phyloP scores from a whole-genome alignment of 78 protist genomes.

The Goniomonas avonlea region DNA sequence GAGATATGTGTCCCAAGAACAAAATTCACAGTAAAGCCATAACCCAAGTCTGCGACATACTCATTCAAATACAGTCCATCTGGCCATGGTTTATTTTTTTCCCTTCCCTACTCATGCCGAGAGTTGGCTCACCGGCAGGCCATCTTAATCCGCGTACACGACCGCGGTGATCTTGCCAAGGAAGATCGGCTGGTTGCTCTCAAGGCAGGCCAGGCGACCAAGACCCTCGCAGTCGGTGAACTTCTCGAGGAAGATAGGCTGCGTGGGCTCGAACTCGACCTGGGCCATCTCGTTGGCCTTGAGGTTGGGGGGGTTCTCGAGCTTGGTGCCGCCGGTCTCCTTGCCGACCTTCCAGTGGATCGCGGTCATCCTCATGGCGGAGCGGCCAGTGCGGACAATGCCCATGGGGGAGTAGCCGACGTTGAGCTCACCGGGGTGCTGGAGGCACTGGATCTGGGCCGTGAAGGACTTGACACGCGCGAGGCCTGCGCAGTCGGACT shows the following conservation, averaged over 20 bases:
- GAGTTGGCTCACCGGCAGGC: too few species aligned
- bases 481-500: conserved; percentile 32
- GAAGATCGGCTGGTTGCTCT: conserved; percentile 61
- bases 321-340: conserved; percentile 55
- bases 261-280: conserved; percentile 49
- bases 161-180: conserved; percentile 52
- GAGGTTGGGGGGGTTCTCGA: conserved; percentile 46
- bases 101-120: too few species aligned
- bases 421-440: conserved; percentile 50
- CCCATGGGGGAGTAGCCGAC: conserved; percentile 51
- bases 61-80: too few species aligned
- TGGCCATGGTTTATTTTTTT: too few species aligned
- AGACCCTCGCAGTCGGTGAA: conserved; percentile 59
- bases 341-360: conserved; percentile 50
- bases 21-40: too few species aligned
- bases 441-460: conserved; percentile 43
- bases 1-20: too few species aligned
- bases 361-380: conserved; percentile 31
- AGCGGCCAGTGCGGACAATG: conserved; percentile 37
- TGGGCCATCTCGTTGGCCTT: conserved; percentile 58
- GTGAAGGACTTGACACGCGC: conserved; percentile 13
- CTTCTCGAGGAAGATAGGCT: conserved; percentile 54
- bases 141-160: too few species aligned
- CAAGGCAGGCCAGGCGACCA: conserved; percentile 62
- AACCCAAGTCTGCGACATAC: too few species aligned